Conservation (phyloP, 139 green algal genomes). For the Penium margaritaceum region DNA sequence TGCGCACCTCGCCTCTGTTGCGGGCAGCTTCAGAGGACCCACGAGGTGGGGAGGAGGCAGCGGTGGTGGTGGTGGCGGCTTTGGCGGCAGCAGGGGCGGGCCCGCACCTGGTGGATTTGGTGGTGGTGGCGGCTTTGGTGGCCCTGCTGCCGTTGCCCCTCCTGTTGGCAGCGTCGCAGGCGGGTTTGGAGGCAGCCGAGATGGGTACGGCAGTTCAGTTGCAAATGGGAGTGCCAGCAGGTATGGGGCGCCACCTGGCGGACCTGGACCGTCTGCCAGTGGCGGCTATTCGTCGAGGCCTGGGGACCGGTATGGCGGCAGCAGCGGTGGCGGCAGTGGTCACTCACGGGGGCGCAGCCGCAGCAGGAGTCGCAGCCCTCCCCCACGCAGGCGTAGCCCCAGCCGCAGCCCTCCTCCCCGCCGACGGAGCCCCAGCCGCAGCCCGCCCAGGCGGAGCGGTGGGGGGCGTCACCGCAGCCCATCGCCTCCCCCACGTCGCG, state of each 20-base stretch:
- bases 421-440: slow-evolving; percentile 12
- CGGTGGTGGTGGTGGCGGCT: neutral
- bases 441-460: neutral
- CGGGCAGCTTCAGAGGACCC: slow-evolving; percentile 12
- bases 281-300: neutral
- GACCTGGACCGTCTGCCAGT: neutral
- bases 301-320: neutral
- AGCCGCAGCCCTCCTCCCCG: slow-evolving; percentile 19
- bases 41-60: slow-evolving; percentile 19
- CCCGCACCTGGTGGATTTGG: slow-evolving; percentile 15
- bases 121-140: slow-evolving; percentile 6
- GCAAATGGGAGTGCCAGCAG: neutral
- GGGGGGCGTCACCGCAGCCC: neutral
- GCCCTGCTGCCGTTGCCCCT: neutral
- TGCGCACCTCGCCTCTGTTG: slow-evolving; percentile 9
- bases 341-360: slow-evolving; percentile 1
- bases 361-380: neutral
- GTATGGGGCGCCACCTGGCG: neutral
- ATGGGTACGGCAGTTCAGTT: neutral
- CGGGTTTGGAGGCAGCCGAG: neutral
- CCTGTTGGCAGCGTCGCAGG: neutral
- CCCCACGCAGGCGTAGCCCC: slow-evolving; percentile 11
- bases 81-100: slow-evolving; percentile 5
- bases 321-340: neutral
- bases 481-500: neutral